A percentile compares a stretch with the other conserved stretches of the same genome.
Evolutionary conservation across 1,284 basidiomycete genomes (phyloP).

Genomic region (Sutorius eximius): DNA sequence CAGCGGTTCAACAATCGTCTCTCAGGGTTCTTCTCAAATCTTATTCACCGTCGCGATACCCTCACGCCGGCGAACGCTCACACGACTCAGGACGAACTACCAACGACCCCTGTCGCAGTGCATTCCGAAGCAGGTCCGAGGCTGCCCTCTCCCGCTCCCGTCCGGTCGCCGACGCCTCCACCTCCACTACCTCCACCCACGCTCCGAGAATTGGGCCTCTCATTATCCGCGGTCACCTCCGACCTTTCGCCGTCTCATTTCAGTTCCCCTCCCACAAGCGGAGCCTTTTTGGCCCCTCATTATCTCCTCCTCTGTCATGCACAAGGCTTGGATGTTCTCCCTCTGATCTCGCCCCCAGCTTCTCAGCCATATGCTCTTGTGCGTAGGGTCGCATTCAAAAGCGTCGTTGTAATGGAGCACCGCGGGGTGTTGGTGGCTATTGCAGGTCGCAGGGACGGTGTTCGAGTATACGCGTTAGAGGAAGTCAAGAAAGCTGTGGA

Average conservation of each 20-base stretch:
- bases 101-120: conserved; percentile 20
- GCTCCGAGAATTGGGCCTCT: conserved; percentile 72
- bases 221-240: conserved; percentile 62
- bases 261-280: conserved; percentile 69
- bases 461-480: conserved; percentile 80
- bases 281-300: conserved; percentile 74
- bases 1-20: conserved; percentile 65
- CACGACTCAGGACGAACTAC: conserved; percentile 30
- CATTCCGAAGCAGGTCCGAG: conserved; percentile 40
- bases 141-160: conserved; percentile 49
- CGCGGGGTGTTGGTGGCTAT: conserved; percentile 82
- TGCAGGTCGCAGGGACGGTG: conserved; percentile 77
- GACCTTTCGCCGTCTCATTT: conserved; percentile 74
- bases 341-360: conserved; percentile 67
- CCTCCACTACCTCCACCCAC: conserved; percentile 68
- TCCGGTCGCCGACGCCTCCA: conserved; percentile 64
- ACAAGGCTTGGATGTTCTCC: conserved; percentile 78
- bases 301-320: conserved; percentile 80
- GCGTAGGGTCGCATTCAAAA: conserved; percentile 75
- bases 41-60: conserved; percentile 70
- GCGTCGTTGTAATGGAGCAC: conserved; percentile 85
- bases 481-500: conserved; percentile 80
- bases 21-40: conserved; percentile 77
- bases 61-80: conserved; percentile 31
- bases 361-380: conserved; percentile 77